Base-by-base conservation (phyloP, 305 asterid species). In the Caryopteris hybrid region DNA sequence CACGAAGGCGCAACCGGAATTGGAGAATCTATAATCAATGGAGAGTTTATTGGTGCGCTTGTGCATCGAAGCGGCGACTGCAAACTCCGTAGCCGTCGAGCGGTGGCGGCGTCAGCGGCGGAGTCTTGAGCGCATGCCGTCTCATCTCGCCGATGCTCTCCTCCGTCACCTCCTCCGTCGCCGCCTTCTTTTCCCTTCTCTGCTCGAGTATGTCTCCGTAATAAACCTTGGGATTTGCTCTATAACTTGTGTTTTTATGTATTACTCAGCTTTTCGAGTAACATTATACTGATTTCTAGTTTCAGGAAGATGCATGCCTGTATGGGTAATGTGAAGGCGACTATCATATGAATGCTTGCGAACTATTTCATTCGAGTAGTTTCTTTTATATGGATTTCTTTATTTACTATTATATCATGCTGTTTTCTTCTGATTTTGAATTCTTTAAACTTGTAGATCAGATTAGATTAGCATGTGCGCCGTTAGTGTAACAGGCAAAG, bases 91-190 rank as follows among this genome's bases (percentile, higher is more conserved):
- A 63, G 88, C 95, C 54, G 82, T 94, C 53, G 95, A 91, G 33
- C 80, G 75, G 70, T 94, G 96, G 99, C 85, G 96, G 88, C 80
- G 91, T 80, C 98, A 89, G 80, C 87, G 98, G 55, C 91, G 97
- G 42, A 82, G 89, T 52, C 79, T 91, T 58, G 96, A 84, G 70
- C 85, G 87, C 52, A 75, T 87, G 90, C 99, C 98, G 55, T 68
- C 88, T 65, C 95, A 74, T 41, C 95, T 94, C 47, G 95, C 96
- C 16, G 88, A 82, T 64, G 80, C 88, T 76, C 91, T 89, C 17
- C 69, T 91, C 71, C 83, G 74, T 77, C 85, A 71, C 57, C 95
- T 94, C 65, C 87, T 84, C 56, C 85, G 70, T 39, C 93, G 98
- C 69, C 90, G 97, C 63, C 87, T 87, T 48, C 88, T 89, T 43